phyloP scores from a whole-genome alignment of 176 grass and related monocot species.

The Hordeum marinum region DNA sequence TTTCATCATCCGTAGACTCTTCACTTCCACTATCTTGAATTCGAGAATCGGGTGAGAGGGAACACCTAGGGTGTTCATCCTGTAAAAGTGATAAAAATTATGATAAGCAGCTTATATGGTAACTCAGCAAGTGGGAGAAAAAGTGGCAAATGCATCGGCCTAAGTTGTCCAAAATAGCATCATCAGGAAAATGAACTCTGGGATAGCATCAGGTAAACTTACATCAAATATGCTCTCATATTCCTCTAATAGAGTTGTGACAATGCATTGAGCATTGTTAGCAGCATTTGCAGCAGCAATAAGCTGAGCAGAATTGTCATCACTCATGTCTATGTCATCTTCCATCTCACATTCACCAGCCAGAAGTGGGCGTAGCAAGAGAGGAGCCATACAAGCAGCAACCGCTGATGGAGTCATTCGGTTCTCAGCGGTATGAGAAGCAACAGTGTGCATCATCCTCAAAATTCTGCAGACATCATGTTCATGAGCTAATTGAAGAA shows the following conservation, averaged over 20 bases:
- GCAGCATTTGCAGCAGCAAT: slow-evolving; percentile 96
- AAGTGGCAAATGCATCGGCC: neutral
- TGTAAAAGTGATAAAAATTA: slow-evolving; percentile 39
- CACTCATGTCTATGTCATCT: slow-evolving; percentile 73
- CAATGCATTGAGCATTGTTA: slow-evolving; percentile 93
- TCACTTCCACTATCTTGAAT: slow-evolving; percentile 79
- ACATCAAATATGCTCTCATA: slow-evolving; percentile 89
- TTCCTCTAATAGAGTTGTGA: slow-evolving; percentile 84
- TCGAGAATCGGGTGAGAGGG: slow-evolving; percentile 82
- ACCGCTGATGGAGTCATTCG: slow-evolving; percentile 93
- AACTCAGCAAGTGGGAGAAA: neutral
- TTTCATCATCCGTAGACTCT: slow-evolving; percentile 74
- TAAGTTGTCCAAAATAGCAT: slow-evolving; percentile 15
- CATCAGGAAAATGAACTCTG: neutral
- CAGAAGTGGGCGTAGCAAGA: slow-evolving; percentile 88
- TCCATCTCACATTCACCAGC: slow-evolving; percentile 99
- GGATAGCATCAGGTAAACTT: slow-evolving; percentile 40
- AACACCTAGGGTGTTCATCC: slow-evolving; percentile 76
- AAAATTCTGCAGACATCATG: slow-evolving; percentile 62
- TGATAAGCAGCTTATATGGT: neutral
- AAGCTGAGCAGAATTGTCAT: slow-evolving; percentile 90
- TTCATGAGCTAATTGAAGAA: slow-evolving; percentile 19
- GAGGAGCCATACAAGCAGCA: slow-evolving; percentile 99
- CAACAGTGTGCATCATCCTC: slow-evolving; percentile 92
- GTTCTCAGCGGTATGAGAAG: slow-evolving; percentile 82